Conservation (phyloP, 805 yeast species). For the Torulaspora franciscae region DNA sequence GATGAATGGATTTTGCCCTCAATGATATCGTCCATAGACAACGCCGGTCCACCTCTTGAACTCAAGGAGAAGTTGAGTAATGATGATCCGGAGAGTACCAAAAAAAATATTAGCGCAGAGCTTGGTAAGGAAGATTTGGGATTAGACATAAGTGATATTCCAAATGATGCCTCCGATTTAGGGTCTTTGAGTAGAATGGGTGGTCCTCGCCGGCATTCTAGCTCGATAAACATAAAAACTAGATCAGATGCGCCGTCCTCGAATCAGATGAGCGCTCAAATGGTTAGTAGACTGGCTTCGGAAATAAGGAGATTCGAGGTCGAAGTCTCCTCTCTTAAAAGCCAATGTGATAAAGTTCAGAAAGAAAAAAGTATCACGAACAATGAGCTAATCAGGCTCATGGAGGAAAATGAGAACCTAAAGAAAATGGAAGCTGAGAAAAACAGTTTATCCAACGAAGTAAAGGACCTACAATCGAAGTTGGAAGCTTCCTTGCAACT, state of each 20-base stretch:
- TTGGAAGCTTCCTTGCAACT: conserved; percentile 57
- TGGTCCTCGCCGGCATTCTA: conserved; percentile 10
- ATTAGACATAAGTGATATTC: conserved; percentile 19
- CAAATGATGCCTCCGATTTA: conserved; percentile 29
- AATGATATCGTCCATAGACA: conserved; percentile 8
- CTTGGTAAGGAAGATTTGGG: conserved; percentile 6
- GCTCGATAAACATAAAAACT: conserved; percentile 9
- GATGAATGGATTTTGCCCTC: conserved; percentile 23
- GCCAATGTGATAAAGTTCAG: conserved; percentile 51
- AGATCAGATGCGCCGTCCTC: conserved; percentile 11
- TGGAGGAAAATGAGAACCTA: conserved; percentile 52
- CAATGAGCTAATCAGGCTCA: conserved; percentile 55
- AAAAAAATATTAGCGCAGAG: conserved; percentile 6
- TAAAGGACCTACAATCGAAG: conserved; percentile 39
- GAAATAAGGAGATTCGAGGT: conserved; percentile 76
- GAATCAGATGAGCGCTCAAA: conserved; percentile 40
- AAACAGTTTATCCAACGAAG: conserved; percentile 29
- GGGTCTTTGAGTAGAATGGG: conserved; percentile 12
- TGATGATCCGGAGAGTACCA: conserved; percentile 1
- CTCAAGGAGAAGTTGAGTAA: conserved; percentile 4
- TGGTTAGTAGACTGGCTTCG: conserved; percentile 68
- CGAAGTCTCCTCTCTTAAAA: conserved; percentile 61
- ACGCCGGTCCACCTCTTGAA: conserved; percentile 7
- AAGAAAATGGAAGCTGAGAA: conserved; percentile 34
- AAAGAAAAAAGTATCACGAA: conserved; percentile 62